Base-by-base conservation (phyloP, 2,329 filamentous ascomycete genomes). In the Fusarium haematococcum region DNA sequence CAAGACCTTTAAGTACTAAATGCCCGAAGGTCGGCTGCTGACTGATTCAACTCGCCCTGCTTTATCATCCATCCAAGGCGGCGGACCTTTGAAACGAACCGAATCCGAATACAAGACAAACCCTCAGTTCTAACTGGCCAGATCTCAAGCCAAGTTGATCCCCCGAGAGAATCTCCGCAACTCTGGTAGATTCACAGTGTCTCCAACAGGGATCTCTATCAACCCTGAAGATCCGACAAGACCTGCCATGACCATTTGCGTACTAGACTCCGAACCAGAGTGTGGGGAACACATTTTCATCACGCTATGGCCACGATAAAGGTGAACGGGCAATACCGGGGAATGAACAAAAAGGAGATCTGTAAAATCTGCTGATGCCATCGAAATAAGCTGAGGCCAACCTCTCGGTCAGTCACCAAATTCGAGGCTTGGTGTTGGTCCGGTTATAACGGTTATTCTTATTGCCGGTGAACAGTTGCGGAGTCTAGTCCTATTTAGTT, bases 221-320 rank as follows among this genome's bases (percentile, higher is more conserved):
- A 39, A 27, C 11, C 35, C 59, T 54, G 16, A 63, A 80, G 65
- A 63, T 63, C 74, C 45, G 69, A 73, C 11, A 62, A 41, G 27
- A 68, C 27, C 39, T 32, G 18, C n/a, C 27, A 48, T 56, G 37
- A 11, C 74, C 70, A 4, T 27, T 67, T 78, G 13, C 45, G 76
- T 71, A 74, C 76, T 78, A 78, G 76, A 78, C 76, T 78, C 76
- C 76, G 76, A 70, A 67, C 20, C 32, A 2, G 9, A 25, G 54
- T 37, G 65, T 63, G 63, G 65, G 32, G 69, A 54, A 69, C 18
- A 2, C 14, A 4, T 4, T 27, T 11, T 14, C 23, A 32, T 61
- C 58, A 33, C n/a, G 41, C 41, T 41, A 61, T 33, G 27, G 27
- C 50, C 50, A 54, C 50, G 50, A 54, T 54, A 54, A 54, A 54